phyloP scores from a whole-genome alignment of 176 grass and related monocot species.

The Oryza punctata region DNA sequence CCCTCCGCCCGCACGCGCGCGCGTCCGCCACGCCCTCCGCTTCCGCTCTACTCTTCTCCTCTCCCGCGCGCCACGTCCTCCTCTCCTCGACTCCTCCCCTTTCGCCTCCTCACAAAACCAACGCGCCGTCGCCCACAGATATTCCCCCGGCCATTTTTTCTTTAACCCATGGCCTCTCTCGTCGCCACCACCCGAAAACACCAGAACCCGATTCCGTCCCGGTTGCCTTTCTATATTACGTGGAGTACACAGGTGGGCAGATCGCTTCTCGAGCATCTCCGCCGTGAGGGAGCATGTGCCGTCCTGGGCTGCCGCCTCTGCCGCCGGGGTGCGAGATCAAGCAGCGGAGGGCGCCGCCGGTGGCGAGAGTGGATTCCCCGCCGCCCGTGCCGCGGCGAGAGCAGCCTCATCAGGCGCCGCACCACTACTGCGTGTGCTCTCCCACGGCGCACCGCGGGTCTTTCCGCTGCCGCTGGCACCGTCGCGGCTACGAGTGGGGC shows the following conservation, averaged over 20 bases:
- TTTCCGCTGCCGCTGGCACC: slow-evolving; percentile 75
- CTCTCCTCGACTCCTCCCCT: too few relatives aligned
- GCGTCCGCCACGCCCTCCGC: not conserved
- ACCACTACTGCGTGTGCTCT: slow-evolving; percentile 56
- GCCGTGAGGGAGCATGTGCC: slow-evolving; percentile 42
- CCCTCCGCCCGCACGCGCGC: too few relatives aligned
- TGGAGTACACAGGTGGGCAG: too few relatives aligned
- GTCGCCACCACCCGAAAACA: too few relatives aligned
- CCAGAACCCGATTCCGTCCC: too few relatives aligned
- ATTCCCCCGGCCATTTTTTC: slow-evolving; percentile 35
- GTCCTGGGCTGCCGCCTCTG: slow-evolving; percentile 37
- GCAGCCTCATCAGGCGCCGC: not conserved
- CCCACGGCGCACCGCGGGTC: slow-evolving; percentile 68
- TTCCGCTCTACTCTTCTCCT: too few relatives aligned
- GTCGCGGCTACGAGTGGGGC: slow-evolving; percentile 42
- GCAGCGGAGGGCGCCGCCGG: slow-evolving; percentile 19
- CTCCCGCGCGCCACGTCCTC: too few relatives aligned
- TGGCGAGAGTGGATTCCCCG: not conserved
- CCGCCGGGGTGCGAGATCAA: slow-evolving; percentile 43
- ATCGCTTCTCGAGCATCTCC: not conserved
- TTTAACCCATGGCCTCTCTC: not conserved
- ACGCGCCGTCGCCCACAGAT: slow-evolving; percentile 37
- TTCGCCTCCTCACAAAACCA: slow-evolving; percentile 26
- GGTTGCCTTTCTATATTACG: not conserved
- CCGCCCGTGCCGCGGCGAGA: not conserved